Evolutionary conservation across 208 protist genomes (phyloP).

Genomic region (Trypanosoma boissoni): DNA sequence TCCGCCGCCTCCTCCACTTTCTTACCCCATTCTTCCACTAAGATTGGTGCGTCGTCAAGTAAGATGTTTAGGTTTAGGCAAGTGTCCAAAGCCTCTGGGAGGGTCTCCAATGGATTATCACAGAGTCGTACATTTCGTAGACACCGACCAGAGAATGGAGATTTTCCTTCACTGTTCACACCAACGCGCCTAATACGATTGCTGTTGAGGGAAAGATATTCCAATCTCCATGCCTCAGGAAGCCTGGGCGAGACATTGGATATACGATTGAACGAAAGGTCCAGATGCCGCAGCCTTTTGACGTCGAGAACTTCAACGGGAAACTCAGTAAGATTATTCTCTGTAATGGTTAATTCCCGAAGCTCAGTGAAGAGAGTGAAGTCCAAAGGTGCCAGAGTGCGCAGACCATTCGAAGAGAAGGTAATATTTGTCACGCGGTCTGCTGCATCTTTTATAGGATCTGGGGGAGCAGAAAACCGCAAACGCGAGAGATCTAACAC

Average conservation of each 20-base stretch:
- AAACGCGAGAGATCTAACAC: slow-evolving; percentile 24
- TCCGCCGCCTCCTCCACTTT: slow-evolving; percentile 15
- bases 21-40: slow-evolving; percentile 65
- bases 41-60: slow-evolving; percentile 58
- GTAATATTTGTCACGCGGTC: slow-evolving; percentile 22
- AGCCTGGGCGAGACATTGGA: slow-evolving; percentile 38
- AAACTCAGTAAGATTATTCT: slow-evolving; percentile 54
- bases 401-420: slow-evolving; percentile 46
- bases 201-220: slow-evolving; percentile 59
- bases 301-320: slow-evolving; percentile 56
- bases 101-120: slow-evolving; percentile 52
- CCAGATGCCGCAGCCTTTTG: slow-evolving; percentile 54
- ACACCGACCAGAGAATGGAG: slow-evolving; percentile 52
- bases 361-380: slow-evolving; percentile 44
- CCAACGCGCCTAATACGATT: slow-evolving; percentile 63
- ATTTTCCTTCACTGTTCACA: slow-evolving; percentile 19
- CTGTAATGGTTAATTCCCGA: slow-evolving; percentile 49
- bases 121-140: slow-evolving; percentile 66
- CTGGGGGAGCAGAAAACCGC: slow-evolving; percentile 17
- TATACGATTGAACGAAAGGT: slow-evolving; percentile 77
- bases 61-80: slow-evolving; percentile 60
- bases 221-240: slow-evolving; percentile 34
- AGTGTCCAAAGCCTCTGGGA: slow-evolving; percentile 53
- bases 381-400: slow-evolving; percentile 22
- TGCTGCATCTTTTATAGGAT: slow-evolving; percentile 26